Evolutionary conservation across 176 grass and related monocot genomes (phyloP).

Genomic region (Zizania latifolia): DNA sequence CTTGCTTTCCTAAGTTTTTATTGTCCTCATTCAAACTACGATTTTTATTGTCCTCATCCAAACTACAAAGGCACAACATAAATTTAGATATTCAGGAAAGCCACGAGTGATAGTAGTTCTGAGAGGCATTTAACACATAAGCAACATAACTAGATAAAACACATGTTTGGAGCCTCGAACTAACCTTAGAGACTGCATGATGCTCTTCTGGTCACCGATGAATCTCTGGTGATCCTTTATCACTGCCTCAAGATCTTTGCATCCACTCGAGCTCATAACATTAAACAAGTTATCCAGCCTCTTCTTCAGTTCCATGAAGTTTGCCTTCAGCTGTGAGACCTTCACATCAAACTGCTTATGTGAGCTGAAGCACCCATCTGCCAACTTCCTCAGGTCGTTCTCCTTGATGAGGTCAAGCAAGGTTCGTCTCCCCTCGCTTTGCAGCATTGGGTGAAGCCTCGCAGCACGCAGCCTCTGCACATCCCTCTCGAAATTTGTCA

Average conservation of each 20-base stretch:
- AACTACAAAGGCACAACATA: neutral
- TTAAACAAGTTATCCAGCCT: constrained; percentile 62
- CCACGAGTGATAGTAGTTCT: constrained; percentile 13
- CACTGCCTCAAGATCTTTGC: constrained; percentile 68
- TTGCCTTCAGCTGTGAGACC: constrained; percentile 58
- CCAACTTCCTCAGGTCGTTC: constrained; percentile 60
- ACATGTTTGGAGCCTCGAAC: neutral
- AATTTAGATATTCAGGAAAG: constrained; percentile 15
- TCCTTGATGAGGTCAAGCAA: constrained; percentile 86
- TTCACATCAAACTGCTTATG: constrained; percentile 69
- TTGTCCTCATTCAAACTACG: too few relatives aligned
- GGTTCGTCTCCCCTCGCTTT: constrained; percentile 48
- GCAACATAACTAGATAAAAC: neutral
- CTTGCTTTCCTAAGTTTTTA: too few relatives aligned
- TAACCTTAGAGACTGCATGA: constrained; percentile 96
- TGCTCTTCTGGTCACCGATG: constrained; percentile 77
- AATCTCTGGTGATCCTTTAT: constrained; percentile 68
- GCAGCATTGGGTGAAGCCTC: constrained; percentile 60
- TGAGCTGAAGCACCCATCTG: constrained; percentile 58
- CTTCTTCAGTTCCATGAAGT: constrained; percentile 75
- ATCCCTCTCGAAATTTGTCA: constrained; percentile 81
- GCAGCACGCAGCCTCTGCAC: constrained; percentile 49
- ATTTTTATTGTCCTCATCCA: too few relatives aligned
- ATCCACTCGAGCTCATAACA: constrained; percentile 56
- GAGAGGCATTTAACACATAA: neutral